These are phyloP conservation scores for Funneliformis caledonium DNA, from an alignment of 371 early-diverging fungal species.

Conservation along the genomic window DNA sequence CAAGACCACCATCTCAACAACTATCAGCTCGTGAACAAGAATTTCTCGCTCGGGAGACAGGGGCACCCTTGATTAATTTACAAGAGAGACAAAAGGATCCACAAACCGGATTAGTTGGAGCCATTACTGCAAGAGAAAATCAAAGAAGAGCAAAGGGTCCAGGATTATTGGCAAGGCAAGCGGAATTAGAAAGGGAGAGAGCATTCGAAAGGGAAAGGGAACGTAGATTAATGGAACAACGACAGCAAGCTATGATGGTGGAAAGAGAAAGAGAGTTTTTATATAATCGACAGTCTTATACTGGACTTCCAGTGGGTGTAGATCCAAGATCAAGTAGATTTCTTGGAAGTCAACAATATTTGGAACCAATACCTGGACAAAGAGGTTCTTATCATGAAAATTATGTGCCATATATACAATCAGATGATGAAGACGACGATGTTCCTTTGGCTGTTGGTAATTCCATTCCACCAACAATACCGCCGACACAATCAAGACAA, in stretches of 20 bases:
- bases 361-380: not conserved
- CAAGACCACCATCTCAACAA: constrained; percentile 3
- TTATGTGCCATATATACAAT: constrained; percentile 8
- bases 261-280: constrained; percentile 14
- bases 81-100: constrained; percentile 38
- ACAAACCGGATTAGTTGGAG: constrained; percentile 44
- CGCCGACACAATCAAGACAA: not conserved
- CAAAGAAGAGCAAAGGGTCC: constrained; percentile 34
- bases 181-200: constrained; percentile 38
- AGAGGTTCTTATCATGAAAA: constrained; percentile 16
- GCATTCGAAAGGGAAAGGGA: constrained; percentile 42
- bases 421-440: constrained; percentile 22
- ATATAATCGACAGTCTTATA: not conserved
- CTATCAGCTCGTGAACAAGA: constrained; percentile 34
- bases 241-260: constrained; percentile 16
- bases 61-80: constrained; percentile 42
- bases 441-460: constrained; percentile 1
- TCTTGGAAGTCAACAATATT: constrained; percentile 16
- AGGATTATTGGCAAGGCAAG: not conserved
- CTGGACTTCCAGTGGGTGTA: not conserved
- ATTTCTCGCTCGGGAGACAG: constrained; percentile 27
- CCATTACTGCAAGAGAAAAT: constrained; percentile 42
- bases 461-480: not conserved
- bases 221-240: constrained; percentile 41
- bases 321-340: constrained; percentile 25